Evolutionary conservation across 495 filamentous ascomycete genomes (phyloP).

Genomic region (Penicillium ochrochloron): DNA sequence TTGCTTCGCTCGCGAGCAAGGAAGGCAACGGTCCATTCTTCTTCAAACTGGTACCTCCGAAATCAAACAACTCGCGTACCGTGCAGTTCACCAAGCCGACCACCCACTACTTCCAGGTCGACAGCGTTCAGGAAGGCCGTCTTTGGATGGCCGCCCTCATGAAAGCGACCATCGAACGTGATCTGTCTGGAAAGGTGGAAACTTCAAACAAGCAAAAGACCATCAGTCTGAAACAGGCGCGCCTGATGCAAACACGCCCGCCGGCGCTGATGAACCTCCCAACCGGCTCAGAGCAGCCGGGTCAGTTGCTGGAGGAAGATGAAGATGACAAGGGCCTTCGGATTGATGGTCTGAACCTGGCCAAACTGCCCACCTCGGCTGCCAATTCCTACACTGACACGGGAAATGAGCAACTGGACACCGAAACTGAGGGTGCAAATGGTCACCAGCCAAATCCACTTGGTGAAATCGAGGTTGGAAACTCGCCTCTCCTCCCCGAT

Average conservation of each 20-base stretch:
- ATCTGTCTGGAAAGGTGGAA: slow-evolving; percentile 74
- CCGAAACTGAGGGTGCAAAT: slow-evolving; percentile 13
- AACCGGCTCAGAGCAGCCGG: slow-evolving; percentile 16
- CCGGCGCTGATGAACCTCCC: slow-evolving; percentile 75
- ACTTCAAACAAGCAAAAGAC: slow-evolving; percentile 96
- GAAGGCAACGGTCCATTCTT: slow-evolving; percentile 76
- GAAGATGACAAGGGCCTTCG: slow-evolving; percentile 39
- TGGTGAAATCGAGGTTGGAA: slow-evolving; percentile 34
- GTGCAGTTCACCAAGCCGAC: slow-evolving; percentile 97
- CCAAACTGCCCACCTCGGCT: slow-evolving; percentile 29
- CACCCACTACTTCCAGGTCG: slow-evolving; percentile 96
- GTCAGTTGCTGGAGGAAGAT: slow-evolving; percentile 30
- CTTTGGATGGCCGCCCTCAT: slow-evolving; percentile 98
- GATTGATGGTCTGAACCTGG: slow-evolving; percentile 42
- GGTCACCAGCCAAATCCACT: slow-evolving; percentile 28
- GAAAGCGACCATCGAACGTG: slow-evolving; percentile 98
- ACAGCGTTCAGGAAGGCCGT: slow-evolving; percentile 83
- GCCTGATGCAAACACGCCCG: slow-evolving; percentile 80
- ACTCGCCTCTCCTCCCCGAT: slow-evolving; percentile 36
- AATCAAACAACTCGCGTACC: slow-evolving; percentile 81
- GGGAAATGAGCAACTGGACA: slow-evolving; percentile 20
- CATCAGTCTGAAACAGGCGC: slow-evolving; percentile 83
- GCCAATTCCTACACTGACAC: slow-evolving; percentile 25
- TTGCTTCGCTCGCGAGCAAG: slow-evolving; percentile 28
- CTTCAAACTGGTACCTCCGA: slow-evolving; percentile 96